Evolutionary conservation across 768 basidiomycete species (phyloP).

Genomic region (Lanmaoa pseudosensibilis): DNA sequence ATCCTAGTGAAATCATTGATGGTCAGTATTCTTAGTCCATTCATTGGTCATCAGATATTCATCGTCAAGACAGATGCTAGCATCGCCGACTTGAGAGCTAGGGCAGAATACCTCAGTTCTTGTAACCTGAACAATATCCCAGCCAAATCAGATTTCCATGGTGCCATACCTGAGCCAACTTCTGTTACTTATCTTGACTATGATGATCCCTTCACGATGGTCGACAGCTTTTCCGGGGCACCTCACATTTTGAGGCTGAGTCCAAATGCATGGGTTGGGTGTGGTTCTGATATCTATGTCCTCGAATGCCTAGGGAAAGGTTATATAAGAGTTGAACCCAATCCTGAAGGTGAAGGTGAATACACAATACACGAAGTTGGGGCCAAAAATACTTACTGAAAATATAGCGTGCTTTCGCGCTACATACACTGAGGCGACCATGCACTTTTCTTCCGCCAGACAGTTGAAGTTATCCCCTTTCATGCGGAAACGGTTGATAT

Average conservation of each 20-base stretch:
- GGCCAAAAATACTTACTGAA: slow-evolving; percentile 4
- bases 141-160: slow-evolving; percentile 22
- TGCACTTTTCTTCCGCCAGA: slow-evolving; percentile 45
- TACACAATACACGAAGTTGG: neutral
- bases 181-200: slow-evolving; percentile 76
- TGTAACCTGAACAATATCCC: slow-evolving; percentile 1
- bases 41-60: neutral
- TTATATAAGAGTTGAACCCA: slow-evolving; percentile 59
- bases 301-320: slow-evolving; percentile 76
- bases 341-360: slow-evolving; percentile 38
- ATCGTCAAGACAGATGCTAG: slow-evolving; percentile 46
- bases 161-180: slow-evolving; percentile 51
- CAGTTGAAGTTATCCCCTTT: slow-evolving; percentile 53
- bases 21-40: slow-evolving; percentile 39
- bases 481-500: slow-evolving; percentile 50
- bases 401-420: slow-evolving; percentile 44
- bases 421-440: slow-evolving; percentile 51
- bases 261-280: slow-evolving; percentile 74
- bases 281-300: slow-evolving; percentile 68
- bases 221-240: slow-evolving; percentile 48
- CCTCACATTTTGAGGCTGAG: slow-evolving; percentile 58
- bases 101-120: slow-evolving; percentile 27
- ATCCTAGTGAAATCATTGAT: slow-evolving; percentile 63
- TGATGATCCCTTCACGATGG: slow-evolving; percentile 67
- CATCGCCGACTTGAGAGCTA: slow-evolving; percentile 47